Evolutionary conservation across 192 early-diverging fungal genomes (phyloP), one percentile per base, ranked within the genome.

Genomic region (Neocallimastix lanati): DNA sequence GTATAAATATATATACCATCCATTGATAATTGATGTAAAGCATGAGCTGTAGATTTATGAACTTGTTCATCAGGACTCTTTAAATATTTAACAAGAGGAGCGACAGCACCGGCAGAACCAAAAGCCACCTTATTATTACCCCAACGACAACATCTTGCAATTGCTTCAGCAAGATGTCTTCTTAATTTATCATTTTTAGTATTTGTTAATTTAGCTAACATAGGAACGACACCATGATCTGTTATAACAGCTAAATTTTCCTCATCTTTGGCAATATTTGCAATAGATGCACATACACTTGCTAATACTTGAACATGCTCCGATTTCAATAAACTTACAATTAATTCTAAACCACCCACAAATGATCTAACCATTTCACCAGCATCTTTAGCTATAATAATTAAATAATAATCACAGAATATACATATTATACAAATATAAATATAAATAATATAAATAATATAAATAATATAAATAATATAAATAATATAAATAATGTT

Each of bases 301-400:
- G 90, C 90, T 29, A 91, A 83, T 27, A 91, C 89, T 50, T 91
- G 86, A 14, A 82, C 78, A 82, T 89, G 79, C 77, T 88, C 87
- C 33, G 89, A 89, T 81, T 91, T 91, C 29, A 91, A 82, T 27
- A 91, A 84, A 37, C 89, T 89, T 2, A 91, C 90, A 78, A 91
- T 90, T 27, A 91, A 83, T 82, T 91, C 90, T 21, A 91, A 82
- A 83, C 89, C 90, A 13, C 90, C 90, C 29, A 91, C 90, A 80
- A 91, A 91, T 6, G 90, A 91, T 29, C 90, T 85, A 76, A 91
- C 90, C 89, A 91, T 91, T 84, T 91, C 90, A 11, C 89, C 90
- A 11, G 90, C 89, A 78, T 91, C 89, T 81, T 91, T 91, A 29
- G 90, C 89, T 90, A 78, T 9, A 33, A 29, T 82, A 13, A 35